Conservation (phyloP, 495 filamentous ascomycete species). For the Aspergillus funiculosus region DNA sequence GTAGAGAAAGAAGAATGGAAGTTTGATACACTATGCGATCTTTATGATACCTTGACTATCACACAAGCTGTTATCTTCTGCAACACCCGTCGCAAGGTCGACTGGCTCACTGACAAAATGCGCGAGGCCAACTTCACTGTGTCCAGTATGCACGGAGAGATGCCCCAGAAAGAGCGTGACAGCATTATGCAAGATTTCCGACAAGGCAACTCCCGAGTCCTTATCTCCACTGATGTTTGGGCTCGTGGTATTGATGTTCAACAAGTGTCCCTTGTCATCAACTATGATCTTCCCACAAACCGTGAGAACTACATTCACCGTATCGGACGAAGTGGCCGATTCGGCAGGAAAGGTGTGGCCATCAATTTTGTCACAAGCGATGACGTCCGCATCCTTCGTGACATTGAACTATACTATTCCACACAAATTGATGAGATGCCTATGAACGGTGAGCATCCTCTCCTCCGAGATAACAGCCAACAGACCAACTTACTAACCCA, state of each 20-base stretch:
- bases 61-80: constrained; percentile 99
- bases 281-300: constrained; percentile 97
- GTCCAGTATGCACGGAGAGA: constrained; percentile 97
- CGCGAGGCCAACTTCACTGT: constrained; percentile 97
- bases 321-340: constrained; percentile 92
- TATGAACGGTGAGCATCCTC: constrained; percentile 64
- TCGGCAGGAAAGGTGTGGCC: constrained; percentile 96
- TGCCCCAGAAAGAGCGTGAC: constrained; percentile 96
- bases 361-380: constrained; percentile 99
- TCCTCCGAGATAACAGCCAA: background rate
- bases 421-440: constrained; percentile 99
- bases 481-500: background rate
- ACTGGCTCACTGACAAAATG: constrained; percentile 99
- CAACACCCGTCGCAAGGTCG: constrained; percentile 98
- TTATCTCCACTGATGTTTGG: constrained; percentile 98
- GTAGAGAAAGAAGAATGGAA: constrained; percentile 99
- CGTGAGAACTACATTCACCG: constrained; percentile 99
- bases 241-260: constrained; percentile 99
- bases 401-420: constrained; percentile 96
- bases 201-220: constrained; percentile 87
- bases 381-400: constrained; percentile 93
- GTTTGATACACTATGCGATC: constrained; percentile 97
- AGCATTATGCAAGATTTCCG: constrained; percentile 99
- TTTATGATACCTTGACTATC: constrained; percentile 98
- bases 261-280: constrained; percentile 98